Conservation (phyloP, 352 stramenopile genomes). For the Phytophthora pinifolia region DNA sequence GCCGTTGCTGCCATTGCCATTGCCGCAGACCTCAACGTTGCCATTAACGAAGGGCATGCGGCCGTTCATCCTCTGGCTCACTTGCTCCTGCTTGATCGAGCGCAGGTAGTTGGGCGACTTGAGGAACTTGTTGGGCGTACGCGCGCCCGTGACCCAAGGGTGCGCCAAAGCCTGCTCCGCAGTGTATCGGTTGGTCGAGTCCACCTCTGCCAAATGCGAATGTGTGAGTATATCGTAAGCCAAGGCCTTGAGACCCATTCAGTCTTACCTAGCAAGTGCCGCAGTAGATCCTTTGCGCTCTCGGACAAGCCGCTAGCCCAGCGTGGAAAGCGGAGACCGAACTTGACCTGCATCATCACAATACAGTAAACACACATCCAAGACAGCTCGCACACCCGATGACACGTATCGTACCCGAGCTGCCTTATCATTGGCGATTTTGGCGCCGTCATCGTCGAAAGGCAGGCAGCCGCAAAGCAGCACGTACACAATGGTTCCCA, state of each 20-base stretch:
- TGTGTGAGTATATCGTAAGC: too few species aligned
- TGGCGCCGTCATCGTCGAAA: slow-evolving; percentile 97
- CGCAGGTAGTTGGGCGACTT: slow-evolving; percentile 87
- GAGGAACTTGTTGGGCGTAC: slow-evolving; percentile 86
- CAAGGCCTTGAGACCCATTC: too few species aligned
- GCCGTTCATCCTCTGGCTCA: slow-evolving; percentile 39
- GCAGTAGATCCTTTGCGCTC: slow-evolving; percentile 84
- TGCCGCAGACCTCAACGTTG: slow-evolving; percentile 20
- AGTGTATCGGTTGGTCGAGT: slow-evolving; percentile 75
- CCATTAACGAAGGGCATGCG: slow-evolving; percentile 17
- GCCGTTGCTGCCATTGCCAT: slow-evolving; percentile 4
- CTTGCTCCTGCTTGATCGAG: slow-evolving; percentile 76
- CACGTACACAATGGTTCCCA: slow-evolving; percentile 98
- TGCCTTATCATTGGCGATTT: slow-evolving; percentile 76
- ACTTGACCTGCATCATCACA: slow-evolving; percentile 75
- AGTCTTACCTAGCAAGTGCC: slow-evolving; percentile 65
- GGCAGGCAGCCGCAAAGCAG: slow-evolving; percentile 97
- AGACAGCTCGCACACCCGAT: background rate
- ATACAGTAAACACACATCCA: slow-evolving; percentile 6
- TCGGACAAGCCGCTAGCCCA: slow-evolving; percentile 91
- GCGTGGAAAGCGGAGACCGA: slow-evolving; percentile 92
- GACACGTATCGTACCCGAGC: slow-evolving; percentile 44
- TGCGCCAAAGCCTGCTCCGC: slow-evolving; percentile 82
- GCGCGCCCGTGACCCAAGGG: slow-evolving; percentile 84
- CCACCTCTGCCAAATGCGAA: slow-evolving; percentile 50